Evolutionary conservation across 768 basidiomycete genomes (phyloP), one percentile per base, ranked within the genome.

Genomic region (Amanita subjunquillea): DNA sequence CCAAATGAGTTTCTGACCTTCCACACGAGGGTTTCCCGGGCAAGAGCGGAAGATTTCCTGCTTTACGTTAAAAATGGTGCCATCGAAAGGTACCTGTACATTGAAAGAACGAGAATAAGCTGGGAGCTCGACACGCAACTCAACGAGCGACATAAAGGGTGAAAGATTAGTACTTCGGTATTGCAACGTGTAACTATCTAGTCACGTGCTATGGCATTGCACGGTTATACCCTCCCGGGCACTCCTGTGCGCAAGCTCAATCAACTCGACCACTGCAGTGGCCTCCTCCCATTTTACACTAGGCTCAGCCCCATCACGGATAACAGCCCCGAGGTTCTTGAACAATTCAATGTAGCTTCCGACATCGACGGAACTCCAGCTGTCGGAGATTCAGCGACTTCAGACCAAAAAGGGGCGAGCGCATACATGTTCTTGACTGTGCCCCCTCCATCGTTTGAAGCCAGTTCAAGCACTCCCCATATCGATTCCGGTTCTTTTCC

Each of bases 1-100:
- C 78, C 82, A 87, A 53, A 91, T 82, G 54, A 91, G 72, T 54
- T 84, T 73, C 65, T 90, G 88, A 17, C 87, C 85, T n/a, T 80
- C 79, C 15, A 78, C 72, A 39, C 68, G 73, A 40, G 88, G 88
- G 55, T 70, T 73, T 23, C 88, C 88, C 15, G 73, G 65, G 61
- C 88, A 90, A 22, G 67, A 63, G 15, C 63, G 66, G 52, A 67
- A 72, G 58, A 91, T 89, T 64, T 79, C 75, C 53, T 74, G 70
- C 69, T 91, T 91, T 54, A 89, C 70, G 59, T 86, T 76, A 32
- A 70, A 68, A 37, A 91, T 70, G 13, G 79, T 79, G 49, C 72
- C 72, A 12, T 67, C 63, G 30, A 63, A 60, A 22, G 73, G 63
- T 23, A 85, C 75, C 40, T 73, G 67, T 38, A 90, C 59, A 55